Evolutionary conservation across 208 protist genomes (phyloP), one percentile per base, ranked within the genome.

Genomic region (Leptomonas seymouri): DNA sequence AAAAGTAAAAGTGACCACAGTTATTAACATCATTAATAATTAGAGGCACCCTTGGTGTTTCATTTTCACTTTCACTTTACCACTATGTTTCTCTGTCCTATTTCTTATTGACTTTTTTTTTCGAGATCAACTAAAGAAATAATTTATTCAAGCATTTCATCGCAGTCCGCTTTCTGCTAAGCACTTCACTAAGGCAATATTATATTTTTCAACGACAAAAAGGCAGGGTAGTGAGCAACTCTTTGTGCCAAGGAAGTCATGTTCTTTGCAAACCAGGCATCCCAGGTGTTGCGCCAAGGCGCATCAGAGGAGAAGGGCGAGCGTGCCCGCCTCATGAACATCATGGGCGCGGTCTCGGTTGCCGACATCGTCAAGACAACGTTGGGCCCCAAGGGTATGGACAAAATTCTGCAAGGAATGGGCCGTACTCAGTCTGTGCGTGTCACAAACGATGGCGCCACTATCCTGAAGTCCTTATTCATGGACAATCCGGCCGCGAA

Each of bases 371-470:
- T 99, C 14, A 99, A 99, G 80, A 98, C 98, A 3, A 99, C 99
- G 3, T 86, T 99, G 18, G 99, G 99, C 39, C 99, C 99, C 20
- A 99, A 99, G 73, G 99, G 99, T 16, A 99, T 99, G 98, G 97
- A 98, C 74, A 98, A 98, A 76, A 97, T 98, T 81, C 78, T 98
- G n/a, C 90, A 96, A 70, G 85, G 85, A 4, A 90, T 88, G 74
- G 85, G 91, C 60, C 80, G 85, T 58, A 80, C 70, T 30, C 89
- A 93, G 39, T 84, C 82, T 16, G 89, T 99, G 1, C 89, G 92
- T 25, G 96, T 99, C 30, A 99, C 99, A 14, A 99, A 99, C 78
- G 99, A 99, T 81, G 99, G 99, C 67, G 99, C 99, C 14, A 99
- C 99, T 4, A 99, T 99, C 71, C 86, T 99, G 7, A 99, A 99